A percentile compares a stretch with the other conserved stretches of the same genome.
phyloP scores from a whole-genome alignment of 768 basidiomycete species.

The Suillus alpinus region DNA sequence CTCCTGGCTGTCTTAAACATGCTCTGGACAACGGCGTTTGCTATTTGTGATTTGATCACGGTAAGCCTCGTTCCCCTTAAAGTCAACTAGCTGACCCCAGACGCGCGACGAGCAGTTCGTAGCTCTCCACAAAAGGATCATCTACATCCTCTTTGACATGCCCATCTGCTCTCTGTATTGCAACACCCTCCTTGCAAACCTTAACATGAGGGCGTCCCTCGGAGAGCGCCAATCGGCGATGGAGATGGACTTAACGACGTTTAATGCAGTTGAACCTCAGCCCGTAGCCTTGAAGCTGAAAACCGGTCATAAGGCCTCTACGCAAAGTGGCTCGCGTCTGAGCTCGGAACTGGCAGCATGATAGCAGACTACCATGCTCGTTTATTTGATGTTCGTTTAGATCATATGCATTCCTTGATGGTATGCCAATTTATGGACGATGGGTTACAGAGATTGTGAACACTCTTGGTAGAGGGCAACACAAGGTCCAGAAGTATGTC shows the following conservation, averaged over 20 bases:
- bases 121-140: too few species aligned
- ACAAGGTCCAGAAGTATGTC: not conserved
- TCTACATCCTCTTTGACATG: conserved; percentile 11
- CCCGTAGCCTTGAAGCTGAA: not conserved
- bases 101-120: not conserved
- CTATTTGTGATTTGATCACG: not conserved
- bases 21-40: not conserved
- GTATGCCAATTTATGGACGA: too few species aligned
- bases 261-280: not conserved
- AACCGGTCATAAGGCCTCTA: not conserved
- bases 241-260: not conserved
- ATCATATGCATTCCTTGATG: not conserved
- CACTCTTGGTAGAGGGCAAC: not conserved
- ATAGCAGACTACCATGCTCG: not conserved
- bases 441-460: not conserved
- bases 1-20: not conserved
- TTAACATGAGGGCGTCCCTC: conserved; percentile 10
- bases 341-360: not conserved
- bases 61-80: not conserved
- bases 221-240: not conserved
- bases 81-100: not conserved
- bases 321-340: not conserved
- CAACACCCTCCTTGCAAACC: conserved; percentile 18
- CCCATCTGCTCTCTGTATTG: conserved; percentile 18
- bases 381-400: not conserved